Evolutionary conservation across 2,329 filamentous ascomycete species (phyloP).

Genomic region (Fusarium udum): DNA sequence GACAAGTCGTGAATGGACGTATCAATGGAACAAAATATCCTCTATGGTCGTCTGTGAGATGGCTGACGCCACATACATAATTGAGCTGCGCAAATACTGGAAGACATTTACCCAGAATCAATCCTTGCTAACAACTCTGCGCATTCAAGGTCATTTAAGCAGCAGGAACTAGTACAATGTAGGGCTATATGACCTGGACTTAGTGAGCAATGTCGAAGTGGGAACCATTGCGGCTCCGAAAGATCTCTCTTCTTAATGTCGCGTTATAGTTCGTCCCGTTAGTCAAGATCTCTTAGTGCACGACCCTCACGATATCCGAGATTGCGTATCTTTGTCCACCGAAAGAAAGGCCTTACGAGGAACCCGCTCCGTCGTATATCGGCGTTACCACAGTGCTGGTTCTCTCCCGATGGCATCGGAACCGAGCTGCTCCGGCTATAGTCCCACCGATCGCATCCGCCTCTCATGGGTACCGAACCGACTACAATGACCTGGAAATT

Average conservation of each 20-base stretch:
- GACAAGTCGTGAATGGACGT: rapidly evolving
- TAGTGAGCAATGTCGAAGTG: not conserved
- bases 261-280: not conserved
- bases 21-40: rapidly evolving
- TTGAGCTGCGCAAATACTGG: not conserved
- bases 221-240: not conserved
- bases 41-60: not conserved
- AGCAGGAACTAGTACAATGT: not conserved
- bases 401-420: not conserved
- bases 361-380: not conserved
- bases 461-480: too few species aligned
- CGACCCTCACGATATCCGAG: not conserved
- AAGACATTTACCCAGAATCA: rapidly evolving
- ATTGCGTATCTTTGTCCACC: not conserved
- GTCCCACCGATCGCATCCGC: not conserved
- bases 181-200: rapidly evolving
- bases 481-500: too few species aligned
- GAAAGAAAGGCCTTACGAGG: not conserved
- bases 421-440: not conserved
- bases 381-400: not conserved
- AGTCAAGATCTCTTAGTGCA: not conserved
- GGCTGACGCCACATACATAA: not conserved
- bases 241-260: not conserved
- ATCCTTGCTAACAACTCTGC: not conserved
- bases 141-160: rapidly evolving